Evolutionary conservation across 1,284 basidiomycete species (phyloP), one percentile per base, ranked within the genome.

Genomic region (Pseudozyma tsukubaensis): DNA sequence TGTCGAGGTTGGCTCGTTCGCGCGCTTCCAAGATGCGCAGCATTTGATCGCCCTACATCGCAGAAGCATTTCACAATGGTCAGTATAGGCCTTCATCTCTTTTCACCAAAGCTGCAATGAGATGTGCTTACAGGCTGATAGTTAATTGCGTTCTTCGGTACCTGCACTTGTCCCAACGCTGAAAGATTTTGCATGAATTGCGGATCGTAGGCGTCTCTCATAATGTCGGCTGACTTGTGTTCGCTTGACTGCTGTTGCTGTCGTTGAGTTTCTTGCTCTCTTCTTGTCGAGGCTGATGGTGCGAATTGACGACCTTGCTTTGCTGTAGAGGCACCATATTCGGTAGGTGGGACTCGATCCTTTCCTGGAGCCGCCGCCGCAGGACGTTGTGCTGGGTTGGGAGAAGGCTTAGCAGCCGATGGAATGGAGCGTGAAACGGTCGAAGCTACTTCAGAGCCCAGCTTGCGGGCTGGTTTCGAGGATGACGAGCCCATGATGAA

Each of bases 381-480:
- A 19, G 43, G 18, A 10, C 54, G n/a, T 16, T 54, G 29, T 10
- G 56, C 34, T 34, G 63, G 35, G 6, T 50, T 48, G 36, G 58
- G 29, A 16, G 62, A 45, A 9, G 65, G 59, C 45, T 59, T 61
- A 29, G 65, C 60, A 24, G 68, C 64, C 19, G 66, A 56, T 3
- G 59, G 63, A 0, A 64, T 54, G 2, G 56, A 32, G 12, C 71
- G 50, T 3, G 67, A 52, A 39, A 73, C 67, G 16, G 75, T 50
- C 32, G 68, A 65, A 9, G 71, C 59, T 0, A 70, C 63, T 24
- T 66, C 50, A 9, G 58, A 65, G 1, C 69, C 76, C 10, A 77
- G 68, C 62, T 71, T 77, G 35, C 72, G 71, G 0, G 65, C 68
- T n/a, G 76, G 76, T 47, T 77, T 77, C 18, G 76, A 77, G 1